phyloP scores from a whole-genome alignment of 805 yeast genomes.

The Kazachstania viticola region DNA sequence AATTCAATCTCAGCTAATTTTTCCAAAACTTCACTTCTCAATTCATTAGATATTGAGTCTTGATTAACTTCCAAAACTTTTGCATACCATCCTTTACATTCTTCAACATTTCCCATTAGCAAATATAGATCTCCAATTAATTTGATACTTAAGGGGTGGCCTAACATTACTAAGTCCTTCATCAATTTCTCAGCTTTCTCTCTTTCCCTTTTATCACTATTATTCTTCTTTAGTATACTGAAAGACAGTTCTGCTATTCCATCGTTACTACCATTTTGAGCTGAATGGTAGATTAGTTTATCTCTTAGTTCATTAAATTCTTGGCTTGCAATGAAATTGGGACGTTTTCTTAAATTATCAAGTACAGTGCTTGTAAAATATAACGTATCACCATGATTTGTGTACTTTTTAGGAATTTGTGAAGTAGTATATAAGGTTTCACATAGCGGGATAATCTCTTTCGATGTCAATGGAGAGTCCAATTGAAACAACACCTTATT shows the following conservation, averaged over 20 bases:
- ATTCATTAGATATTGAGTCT: slow-evolving; percentile 28
- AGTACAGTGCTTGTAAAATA: slow-evolving; percentile 49
- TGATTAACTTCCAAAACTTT: slow-evolving; percentile 45
- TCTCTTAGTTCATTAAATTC: slow-evolving; percentile 33
- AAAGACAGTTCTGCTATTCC: slow-evolving; percentile 69
- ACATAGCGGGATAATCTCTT: slow-evolving; percentile 43
- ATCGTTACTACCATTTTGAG: slow-evolving; percentile 71
- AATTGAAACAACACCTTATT: slow-evolving; percentile 55
- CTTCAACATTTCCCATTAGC: slow-evolving; percentile 33
- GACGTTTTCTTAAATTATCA: slow-evolving; percentile 18
- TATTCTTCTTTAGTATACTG: slow-evolving; percentile 36
- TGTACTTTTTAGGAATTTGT: slow-evolving; percentile 1
- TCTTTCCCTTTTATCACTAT: slow-evolving; percentile 39
- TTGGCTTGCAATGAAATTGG: slow-evolving; percentile 16
- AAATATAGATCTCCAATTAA: slow-evolving; percentile 64
- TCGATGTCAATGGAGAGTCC: slow-evolving; percentile 45
- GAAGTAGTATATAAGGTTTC: slow-evolving; percentile 35
- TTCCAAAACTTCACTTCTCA: slow-evolving; percentile 64
- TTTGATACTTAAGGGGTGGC: slow-evolving; percentile 69
- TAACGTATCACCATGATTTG: slow-evolving; percentile 25
- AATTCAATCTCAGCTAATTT: slow-evolving; percentile 54
- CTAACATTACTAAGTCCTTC: slow-evolving; percentile 39
- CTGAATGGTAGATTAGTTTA: slow-evolving; percentile 68
- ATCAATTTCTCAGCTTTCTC: slow-evolving; percentile 52
- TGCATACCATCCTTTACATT: slow-evolving; percentile 50